Evolutionary conservation across 768 basidiomycete genomes (phyloP), one percentile per base, ranked within the genome.

Genomic region (Mycena haematopus): DNA sequence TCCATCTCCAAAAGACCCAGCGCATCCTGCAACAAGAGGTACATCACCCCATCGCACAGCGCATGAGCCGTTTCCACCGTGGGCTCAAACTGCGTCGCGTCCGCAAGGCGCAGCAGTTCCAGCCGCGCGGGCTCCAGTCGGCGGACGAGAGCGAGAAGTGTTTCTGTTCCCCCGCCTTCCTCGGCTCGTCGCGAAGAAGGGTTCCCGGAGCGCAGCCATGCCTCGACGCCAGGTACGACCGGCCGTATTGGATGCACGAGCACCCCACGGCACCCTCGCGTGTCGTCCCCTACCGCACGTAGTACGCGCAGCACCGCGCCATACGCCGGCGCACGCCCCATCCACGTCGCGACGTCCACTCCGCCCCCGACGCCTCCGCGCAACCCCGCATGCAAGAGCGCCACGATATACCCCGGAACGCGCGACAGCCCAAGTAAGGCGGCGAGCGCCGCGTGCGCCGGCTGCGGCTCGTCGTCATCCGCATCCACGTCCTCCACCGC

Each of bases 31-130:
- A 80, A 63, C 62, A 78, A 56, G 62, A 79, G 67, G 65, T 76
- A 77, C 59, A 76, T 69, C 52, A 80, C 76, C 57, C 73, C 75
- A 66, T 79, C 78, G 46, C 75, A 77, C 29, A 80, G 69, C 55
- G 67, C 71, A 56, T 77, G 74, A 62, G 78, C 74, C 73, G 77
- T 77, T 46, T 74, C 73, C 62, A 76, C 73, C 47, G 78, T 79
- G 45, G 73, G 71, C 33, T 67, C 58, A 58, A 79, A 78, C 66
- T 71, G 69, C 49, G 76, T 67, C 51, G 67, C 75, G 5, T 65
- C 67, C 52, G 73, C 74, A 21, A 77, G 62, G 56, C 68, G 67
- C 67, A 71, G 68, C 55, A 80, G 64, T 60, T 69, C 71, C 15
- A 67, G 66, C 9, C 73, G 62, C 57, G 74, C 70, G 8, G 29